Evolutionary conservation across 768 basidiomycete genomes (phyloP), one percentile per base, ranked within the genome.

Genomic region (Termitomyces eurrhizus): DNA sequence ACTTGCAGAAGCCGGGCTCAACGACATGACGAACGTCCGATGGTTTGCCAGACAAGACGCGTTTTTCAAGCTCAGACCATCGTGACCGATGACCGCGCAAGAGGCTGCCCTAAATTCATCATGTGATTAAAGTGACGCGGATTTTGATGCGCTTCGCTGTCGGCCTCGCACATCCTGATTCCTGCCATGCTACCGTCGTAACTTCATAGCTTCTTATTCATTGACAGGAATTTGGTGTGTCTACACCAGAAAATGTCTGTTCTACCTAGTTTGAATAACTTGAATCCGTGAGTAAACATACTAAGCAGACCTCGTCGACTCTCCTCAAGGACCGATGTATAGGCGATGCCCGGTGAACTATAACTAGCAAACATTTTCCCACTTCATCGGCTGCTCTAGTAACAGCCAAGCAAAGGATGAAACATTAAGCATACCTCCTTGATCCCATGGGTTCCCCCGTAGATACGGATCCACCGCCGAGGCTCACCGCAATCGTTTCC

Each of bases 21-120:
- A 66, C n/a, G 68, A 69, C 68, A 69, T 69, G 53, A 13, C 35
- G 61, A 26, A 56, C 41, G 14, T 24, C 42, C 52, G 60, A 53
- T 63, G 58, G 44, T 13, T 33, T 46, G 49, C 48, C 32, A 58
- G 56, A 36, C 56, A 60, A 62, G 65, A 64, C 65, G 65, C 65
- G 65, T 62, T 59, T 55, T 63, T 59, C 46, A 56, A 50, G 61
- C 62, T 65, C 65, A 61, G 62, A 37, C 52, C 53, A 54, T 54
- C 36, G 41, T 41, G 52, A 58, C 41, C 52, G 4, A 24, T 26
- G 50, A 58, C 24, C 65, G 61, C 65, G 63, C 57, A 58, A 49
- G 54, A 36, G 53, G 36, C 58, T 18, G n/a, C 65, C 65, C 65
- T 66, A 59, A 64, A 58, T 4, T 0, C 2, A 12, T 16, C 64